Percentiles rank a stretch among this genome's conserved stretches.
These are phyloP conservation scores for Nigrograna mackinnonii DNA, from an alignment of 2,329 filamentous ascomycete species.

Conservation along the genomic window DNA sequence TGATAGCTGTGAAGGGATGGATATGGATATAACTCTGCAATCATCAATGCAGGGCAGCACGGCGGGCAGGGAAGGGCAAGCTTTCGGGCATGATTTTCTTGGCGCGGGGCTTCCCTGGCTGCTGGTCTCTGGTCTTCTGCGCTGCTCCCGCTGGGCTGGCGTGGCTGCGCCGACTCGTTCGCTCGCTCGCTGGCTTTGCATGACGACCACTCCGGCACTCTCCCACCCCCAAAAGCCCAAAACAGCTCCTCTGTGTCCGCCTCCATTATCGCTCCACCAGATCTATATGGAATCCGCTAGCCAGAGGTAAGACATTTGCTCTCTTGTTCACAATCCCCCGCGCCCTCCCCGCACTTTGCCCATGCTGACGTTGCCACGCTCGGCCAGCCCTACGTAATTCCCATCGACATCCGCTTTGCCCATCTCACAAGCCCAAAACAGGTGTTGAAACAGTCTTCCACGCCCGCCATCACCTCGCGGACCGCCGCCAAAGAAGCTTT, in stretches of 20 bases:
- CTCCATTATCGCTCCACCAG: constrained; percentile 1
- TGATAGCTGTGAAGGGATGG: no score
- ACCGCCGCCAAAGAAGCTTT: not conserved
- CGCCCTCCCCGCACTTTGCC: not conserved
- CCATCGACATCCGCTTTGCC: constrained; percentile 13
- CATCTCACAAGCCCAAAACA: constrained; percentile 14
- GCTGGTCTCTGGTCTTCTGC: no score
- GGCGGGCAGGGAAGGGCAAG: no score
- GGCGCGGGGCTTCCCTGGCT: no score
- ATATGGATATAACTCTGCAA: no score
- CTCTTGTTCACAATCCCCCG: constrained; percentile 5
- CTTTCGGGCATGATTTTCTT: no score
- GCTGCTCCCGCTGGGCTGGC: no score
- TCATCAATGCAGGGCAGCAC: no score
- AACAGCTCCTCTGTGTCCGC: constrained; percentile 1
- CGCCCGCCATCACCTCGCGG: constrained; percentile 11
- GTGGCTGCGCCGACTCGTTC: no score
- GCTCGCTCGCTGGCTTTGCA: constrained; percentile 14
- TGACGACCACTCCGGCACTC: constrained; percentile 12
- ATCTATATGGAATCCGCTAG: constrained; percentile 5
- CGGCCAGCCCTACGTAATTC: constrained; percentile 15
- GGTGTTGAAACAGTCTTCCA: constrained; percentile 8
- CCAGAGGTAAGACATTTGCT: constrained; percentile 8
- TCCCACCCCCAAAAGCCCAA: not conserved
- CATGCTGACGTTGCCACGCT: constrained; percentile 11